Evolutionary conservation across 352 stramenopile genomes (phyloP), one percentile per base, ranked within the genome.

Genomic region (Phytopythium oedochilum): DNA sequence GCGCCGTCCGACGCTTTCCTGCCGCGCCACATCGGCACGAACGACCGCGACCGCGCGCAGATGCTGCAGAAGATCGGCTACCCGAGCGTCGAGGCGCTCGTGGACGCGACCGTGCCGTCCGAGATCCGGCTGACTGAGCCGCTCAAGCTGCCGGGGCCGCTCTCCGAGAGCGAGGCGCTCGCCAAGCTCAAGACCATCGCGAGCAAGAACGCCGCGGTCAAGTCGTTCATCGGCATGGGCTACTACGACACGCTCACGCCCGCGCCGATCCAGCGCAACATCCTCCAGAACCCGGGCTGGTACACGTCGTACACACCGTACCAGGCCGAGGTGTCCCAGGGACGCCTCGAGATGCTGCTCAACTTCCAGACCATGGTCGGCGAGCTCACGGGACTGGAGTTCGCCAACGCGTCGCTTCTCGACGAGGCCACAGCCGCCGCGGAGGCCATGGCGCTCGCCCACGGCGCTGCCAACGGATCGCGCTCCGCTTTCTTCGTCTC

Each of bases 301-400:
- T 99, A 99, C 83, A 99, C 97, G 40, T 96, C 79, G 28, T 96
- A 96, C 75, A 99, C 97, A 53, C 97, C 97, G 48, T 99, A 99
- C 78, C 96, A 99, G 75, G 96, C 97, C 9, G 97, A 99, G 73
- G 98, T 99, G 60, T 97, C 96, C 1, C 97, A 99, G 70, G 97
- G 97, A 26, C 93, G 97, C 26, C 78, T 99, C 5, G 95, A 99
- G 80, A 98, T 98, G 85, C 83, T 99, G 48, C 84, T 99, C 25
- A 99, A 99, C 79, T 99, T 99, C 77, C 97, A 99, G 80, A 99
- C 97, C 20, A 91, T 99, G 66, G 90, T 99, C 42, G 79, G 87
- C 50, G 96, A 99, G 63, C 78, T 99, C 32, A 99, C 96, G 25
- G 97, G 96, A 31, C 85, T 99, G 51, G 87, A 94, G 48, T 98